Conservation (phyloP, 2,329 filamentous ascomycete species). For the Colletotrichum sp. region DNA sequence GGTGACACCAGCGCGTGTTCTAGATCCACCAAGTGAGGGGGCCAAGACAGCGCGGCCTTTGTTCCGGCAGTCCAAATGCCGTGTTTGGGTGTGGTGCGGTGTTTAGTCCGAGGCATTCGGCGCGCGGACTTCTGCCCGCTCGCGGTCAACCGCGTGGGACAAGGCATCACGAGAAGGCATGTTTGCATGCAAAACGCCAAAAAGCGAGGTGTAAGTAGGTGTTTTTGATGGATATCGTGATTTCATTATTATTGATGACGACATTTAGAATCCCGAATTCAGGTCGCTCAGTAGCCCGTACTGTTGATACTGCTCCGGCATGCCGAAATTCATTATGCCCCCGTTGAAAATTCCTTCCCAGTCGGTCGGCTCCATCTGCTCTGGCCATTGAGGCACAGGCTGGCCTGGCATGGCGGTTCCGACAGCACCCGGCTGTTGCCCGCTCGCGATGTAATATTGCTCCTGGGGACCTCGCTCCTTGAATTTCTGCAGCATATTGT, state of each 20-base stretch:
- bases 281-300: conserved; percentile 29
- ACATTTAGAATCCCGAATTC: conserved; percentile 25
- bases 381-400: conserved; percentile 1
- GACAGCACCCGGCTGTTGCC: not conserved
- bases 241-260: not conserved
- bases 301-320: conserved; percentile 24
- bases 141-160: not conserved
- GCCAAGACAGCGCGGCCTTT: not conserved
- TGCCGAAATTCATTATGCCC: conserved; percentile 23
- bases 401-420: not conserved
- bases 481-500: conserved; percentile 33
- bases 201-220: not conserved
- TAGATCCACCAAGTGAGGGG: not conserved
- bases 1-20: not conserved
- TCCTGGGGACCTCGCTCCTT: conserved; percentile 24
- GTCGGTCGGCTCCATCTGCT: conserved; percentile 25
- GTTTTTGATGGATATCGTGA: not conserved
- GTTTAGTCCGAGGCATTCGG: not conserved
- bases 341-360: conserved; percentile 30
- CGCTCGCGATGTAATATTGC: not conserved
- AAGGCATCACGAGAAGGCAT: not conserved
- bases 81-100: not conserved
- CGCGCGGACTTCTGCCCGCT: conserved; percentile 2
- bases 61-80: not conserved
- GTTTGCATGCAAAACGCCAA: not conserved